Percentiles rank a stretch among this genome's conserved stretches.
These are phyloP conservation scores for Wickerhamiella nectarea DNA, from an alignment of 805 yeast genomes.

Conservation along the genomic window DNA sequence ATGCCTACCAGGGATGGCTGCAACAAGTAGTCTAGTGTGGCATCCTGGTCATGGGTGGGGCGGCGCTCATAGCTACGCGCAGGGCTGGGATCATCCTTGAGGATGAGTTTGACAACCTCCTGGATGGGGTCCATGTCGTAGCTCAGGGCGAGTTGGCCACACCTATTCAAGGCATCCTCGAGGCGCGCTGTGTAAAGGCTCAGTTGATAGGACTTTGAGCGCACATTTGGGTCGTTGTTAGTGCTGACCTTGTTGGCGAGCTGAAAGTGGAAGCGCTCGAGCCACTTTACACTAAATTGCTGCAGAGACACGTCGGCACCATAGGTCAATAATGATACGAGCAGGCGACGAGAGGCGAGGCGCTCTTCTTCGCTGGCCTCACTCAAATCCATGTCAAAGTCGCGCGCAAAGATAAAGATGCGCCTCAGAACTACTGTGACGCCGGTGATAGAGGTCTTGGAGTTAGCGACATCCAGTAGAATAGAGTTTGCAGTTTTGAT, in stretches of 20 bases:
- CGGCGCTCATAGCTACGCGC: constrained; percentile 1
- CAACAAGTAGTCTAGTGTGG: constrained; percentile 13
- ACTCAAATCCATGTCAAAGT: constrained; percentile 30
- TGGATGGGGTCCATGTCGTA: constrained; percentile 46
- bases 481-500: constrained; percentile 54
- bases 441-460: constrained; percentile 30
- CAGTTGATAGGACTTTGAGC: constrained; percentile 22
- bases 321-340: constrained; percentile 50
- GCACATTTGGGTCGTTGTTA: constrained; percentile 17
- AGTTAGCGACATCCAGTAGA: constrained; percentile 37
- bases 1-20: constrained; percentile 25
- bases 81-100: constrained; percentile 12
- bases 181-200: constrained; percentile 20
- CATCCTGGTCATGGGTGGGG: constrained; percentile 26
- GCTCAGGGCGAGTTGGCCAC: constrained; percentile 41
- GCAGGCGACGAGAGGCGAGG: constrained; percentile 44
- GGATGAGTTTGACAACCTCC: constrained; percentile 12
- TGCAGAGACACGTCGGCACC: constrained; percentile 32
- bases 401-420: constrained; percentile 42
- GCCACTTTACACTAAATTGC: constrained; percentile 21
- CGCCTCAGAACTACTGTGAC: constrained; percentile 42
- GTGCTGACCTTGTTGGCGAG: constrained; percentile 22
- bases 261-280: constrained; percentile 25
- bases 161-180: constrained; percentile 29
- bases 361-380: constrained; percentile 28